Evolutionary conservation across 768 basidiomycete species (phyloP).

Genomic region (Tricholoma saponaceum): DNA sequence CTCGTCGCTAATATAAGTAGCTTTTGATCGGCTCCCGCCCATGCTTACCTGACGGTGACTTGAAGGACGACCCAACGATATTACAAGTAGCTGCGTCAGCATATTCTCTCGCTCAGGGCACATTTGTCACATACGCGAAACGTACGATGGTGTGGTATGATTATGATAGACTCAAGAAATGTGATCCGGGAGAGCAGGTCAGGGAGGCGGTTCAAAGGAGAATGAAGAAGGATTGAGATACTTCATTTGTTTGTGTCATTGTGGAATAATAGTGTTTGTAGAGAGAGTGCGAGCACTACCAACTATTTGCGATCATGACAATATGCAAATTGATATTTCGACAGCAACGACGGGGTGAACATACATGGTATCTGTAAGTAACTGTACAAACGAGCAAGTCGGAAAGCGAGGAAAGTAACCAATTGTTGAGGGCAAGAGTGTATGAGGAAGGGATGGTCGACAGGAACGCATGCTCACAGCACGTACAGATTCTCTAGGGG

Average conservation of each 20-base stretch:
- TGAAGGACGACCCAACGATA: constrained; percentile 30
- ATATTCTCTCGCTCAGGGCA: constrained; percentile 60
- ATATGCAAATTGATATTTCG: neutral
- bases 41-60: constrained; percentile 20
- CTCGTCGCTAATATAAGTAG: constrained; percentile 23
- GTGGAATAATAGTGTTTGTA: neutral
- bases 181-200: constrained; percentile 51
- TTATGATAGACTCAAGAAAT: constrained; percentile 62
- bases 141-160: constrained; percentile 75
- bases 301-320: neutral
- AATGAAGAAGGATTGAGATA: constrained; percentile 2
- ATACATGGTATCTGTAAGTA: constrained; percentile 2
- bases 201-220: constrained; percentile 29
- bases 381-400: neutral
- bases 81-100: constrained; percentile 60
- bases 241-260: neutral
- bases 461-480: neutral
- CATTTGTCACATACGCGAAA: constrained; percentile 62
- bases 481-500: neutral
- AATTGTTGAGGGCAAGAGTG: neutral
- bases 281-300: neutral
- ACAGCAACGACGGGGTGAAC: neutral
- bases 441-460: neutral
- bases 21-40: constrained; percentile 64
- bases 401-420: neutral